A percentile compares a stretch with the other conserved stretches of the same genome.
Evolutionary conservation across 2,329 filamentous ascomycete genomes (phyloP).

Genomic region (Phialocephala sp.): DNA sequence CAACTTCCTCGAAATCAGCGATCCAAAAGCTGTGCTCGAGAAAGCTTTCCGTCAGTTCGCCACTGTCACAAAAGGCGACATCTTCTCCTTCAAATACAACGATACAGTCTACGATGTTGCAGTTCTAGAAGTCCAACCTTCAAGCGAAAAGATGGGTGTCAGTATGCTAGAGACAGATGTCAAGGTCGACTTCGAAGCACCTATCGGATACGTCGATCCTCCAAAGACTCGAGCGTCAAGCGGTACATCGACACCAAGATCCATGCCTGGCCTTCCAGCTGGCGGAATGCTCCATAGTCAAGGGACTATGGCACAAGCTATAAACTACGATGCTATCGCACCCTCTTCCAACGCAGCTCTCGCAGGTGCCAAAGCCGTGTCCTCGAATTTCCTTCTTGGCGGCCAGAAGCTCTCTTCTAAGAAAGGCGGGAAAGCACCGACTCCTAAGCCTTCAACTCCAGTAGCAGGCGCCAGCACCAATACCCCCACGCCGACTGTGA

Average conservation of each 20-base stretch:
- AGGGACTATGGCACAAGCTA: conserved; percentile 96
- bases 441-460: conserved; percentile 76
- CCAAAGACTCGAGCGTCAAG: conserved; percentile 55
- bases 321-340: conserved; percentile 92
- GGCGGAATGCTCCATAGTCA: conserved; percentile 81
- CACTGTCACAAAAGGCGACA: conserved; percentile 88
- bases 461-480: conserved; percentile 60
- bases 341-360: conserved; percentile 73
- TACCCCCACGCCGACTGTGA: conserved; percentile 43
- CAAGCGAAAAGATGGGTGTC: conserved; percentile 81
- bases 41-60: conserved; percentile 96
- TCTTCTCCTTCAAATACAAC: conserved; percentile 97
- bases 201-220: conserved; percentile 92
- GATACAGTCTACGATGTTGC: conserved; percentile 92
- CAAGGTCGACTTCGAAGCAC: conserved; percentile 93
- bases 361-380: conserved; percentile 64
- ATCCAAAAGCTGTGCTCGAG: conserved; percentile 96
- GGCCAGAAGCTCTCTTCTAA: conserved; percentile 85
- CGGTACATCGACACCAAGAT: conserved; percentile 86
- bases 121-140: conserved; percentile 91
- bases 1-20: conserved; percentile 94
- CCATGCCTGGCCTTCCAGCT: conserved; percentile 65
- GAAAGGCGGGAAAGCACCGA: conserved; percentile 77
- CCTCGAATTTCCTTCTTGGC: conserved; percentile 79
- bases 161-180: conserved; percentile 97